phyloP scores from a whole-genome alignment of 805 yeast species.

The Candida jianshihensis region DNA sequence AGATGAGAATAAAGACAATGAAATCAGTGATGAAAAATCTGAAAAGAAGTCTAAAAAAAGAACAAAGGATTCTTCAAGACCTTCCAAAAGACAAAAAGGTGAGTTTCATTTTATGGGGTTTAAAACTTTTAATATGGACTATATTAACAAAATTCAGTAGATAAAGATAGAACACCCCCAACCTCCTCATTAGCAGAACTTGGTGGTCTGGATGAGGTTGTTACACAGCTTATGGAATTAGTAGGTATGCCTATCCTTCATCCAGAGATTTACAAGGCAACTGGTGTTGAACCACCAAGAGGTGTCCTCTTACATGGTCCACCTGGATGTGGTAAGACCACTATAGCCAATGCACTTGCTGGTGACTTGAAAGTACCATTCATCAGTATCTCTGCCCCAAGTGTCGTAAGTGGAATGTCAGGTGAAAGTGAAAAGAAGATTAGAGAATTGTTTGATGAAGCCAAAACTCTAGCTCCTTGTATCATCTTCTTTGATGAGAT shows the following conservation, averaged over 20 bases:
- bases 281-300: slow-evolving; percentile 93
- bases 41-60: slow-evolving; percentile 43
- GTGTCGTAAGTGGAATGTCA: slow-evolving; percentile 98
- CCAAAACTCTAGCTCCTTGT: slow-evolving; percentile 85
- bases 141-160: slow-evolving; percentile 26
- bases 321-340: slow-evolving; percentile 98
- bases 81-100: slow-evolving; percentile 34
- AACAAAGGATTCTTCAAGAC: slow-evolving; percentile 33
- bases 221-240: slow-evolving; percentile 80
- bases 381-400: slow-evolving; percentile 86
- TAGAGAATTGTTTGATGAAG: slow-evolving; percentile 90
- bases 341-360: slow-evolving; percentile 93
- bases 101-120: slow-evolving; percentile 6
- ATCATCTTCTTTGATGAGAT: slow-evolving; percentile 91
- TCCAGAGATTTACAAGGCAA: slow-evolving; percentile 80
- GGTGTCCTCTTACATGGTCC: slow-evolving; percentile 96
- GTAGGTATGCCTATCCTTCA: slow-evolving; percentile 89
- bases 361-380: slow-evolving; percentile 93
- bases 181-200: slow-evolving; percentile 58
- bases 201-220: slow-evolving; percentile 87
- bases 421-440: slow-evolving; percentile 95
- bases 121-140: slow-evolving; percentile 9
- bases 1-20: slow-evolving; percentile 6
- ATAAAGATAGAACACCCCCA: slow-evolving; percentile 65
- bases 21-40: slow-evolving; percentile 9